Conservation (phyloP, 2,329 filamentous ascomycete species). For the Mycogone perniciosa region DNA sequence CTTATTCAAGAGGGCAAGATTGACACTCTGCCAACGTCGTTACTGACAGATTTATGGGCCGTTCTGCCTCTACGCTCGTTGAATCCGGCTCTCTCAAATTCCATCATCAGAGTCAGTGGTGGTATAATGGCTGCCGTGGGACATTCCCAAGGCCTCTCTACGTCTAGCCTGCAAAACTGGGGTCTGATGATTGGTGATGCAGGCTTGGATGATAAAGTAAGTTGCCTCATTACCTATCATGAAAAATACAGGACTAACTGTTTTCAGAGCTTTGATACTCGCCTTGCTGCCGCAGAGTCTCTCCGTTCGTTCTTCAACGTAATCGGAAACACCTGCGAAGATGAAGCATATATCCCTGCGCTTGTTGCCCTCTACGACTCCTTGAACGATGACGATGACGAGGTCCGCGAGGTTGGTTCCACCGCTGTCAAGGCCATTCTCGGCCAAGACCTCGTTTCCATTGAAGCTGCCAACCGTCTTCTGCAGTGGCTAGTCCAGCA, state of each 20-base stretch:
- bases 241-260: not conserved
- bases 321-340: constrained; percentile 16
- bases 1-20: constrained; percentile 25
- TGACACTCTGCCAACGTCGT: constrained; percentile 25
- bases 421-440: constrained; percentile 42
- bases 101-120: constrained; percentile 43
- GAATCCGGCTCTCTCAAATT: constrained; percentile 45
- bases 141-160: constrained; percentile 14
- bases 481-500: constrained; percentile 34
- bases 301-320: constrained; percentile 44
- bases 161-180: constrained; percentile 33
- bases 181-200: constrained; percentile 44
- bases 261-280: constrained; percentile 55
- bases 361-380: constrained; percentile 66
- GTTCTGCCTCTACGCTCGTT: constrained; percentile 31
- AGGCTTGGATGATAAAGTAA: constrained; percentile 42
- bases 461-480: constrained; percentile 42
- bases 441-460: constrained; percentile 36
- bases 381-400: constrained; percentile 87
- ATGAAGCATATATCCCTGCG: constrained; percentile 43
- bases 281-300: constrained; percentile 53
- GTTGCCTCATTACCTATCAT: not conserved
- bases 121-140: constrained; percentile 34
- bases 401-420: constrained; percentile 65
- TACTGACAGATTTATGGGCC: constrained; percentile 36